Evolutionary conservation across 2,329 filamentous ascomycete species (phyloP).

Genomic region (Phialocephala sp.): DNA sequence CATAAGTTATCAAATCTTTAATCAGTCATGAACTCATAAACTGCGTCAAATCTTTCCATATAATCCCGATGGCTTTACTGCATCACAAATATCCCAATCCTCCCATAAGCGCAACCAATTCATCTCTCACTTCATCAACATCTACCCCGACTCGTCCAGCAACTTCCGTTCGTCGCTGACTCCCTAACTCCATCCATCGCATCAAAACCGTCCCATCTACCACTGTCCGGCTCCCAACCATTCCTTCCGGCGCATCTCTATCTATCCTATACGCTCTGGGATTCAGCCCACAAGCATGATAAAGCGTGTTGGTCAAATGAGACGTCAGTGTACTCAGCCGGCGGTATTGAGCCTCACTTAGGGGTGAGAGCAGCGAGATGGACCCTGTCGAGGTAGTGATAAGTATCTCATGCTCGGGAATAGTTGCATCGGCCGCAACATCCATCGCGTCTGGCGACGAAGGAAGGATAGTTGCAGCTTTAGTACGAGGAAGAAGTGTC

Average conservation of each 20-base stretch:
- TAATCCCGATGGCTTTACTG: no score
- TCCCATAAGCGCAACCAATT: conserved; percentile 67
- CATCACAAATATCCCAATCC: conserved; percentile 63
- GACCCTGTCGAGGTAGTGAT: conserved; percentile 78
- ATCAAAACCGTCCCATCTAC: conserved; percentile 80
- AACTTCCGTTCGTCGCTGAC: conserved; percentile 73
- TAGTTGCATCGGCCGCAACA: conserved; percentile 39
- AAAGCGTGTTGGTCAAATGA: conserved; percentile 77
- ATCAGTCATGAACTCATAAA: no score
- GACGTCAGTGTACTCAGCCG: conserved; percentile 81
- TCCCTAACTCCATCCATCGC: conserved; percentile 77
- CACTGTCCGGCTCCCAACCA: conserved; percentile 51
- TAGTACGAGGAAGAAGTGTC: conserved; percentile 74
- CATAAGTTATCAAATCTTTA: no score
- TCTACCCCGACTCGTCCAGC: conserved; percentile 73
- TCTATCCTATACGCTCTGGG: conserved; percentile 78
- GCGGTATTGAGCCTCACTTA: conserved; percentile 82
- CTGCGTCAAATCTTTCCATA: no score
- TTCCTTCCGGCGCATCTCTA: conserved; percentile 51
- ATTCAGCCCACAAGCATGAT: conserved; percentile 81
- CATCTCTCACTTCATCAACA: conserved; percentile 70
- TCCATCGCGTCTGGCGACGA: conserved; percentile 46
- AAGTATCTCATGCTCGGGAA: conserved; percentile 59
- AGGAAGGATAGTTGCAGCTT: conserved; percentile 53
- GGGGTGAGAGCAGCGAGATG: conserved; percentile 75